Base-by-base conservation (phyloP, 139 green algal genomes). In the Zygnema circumcarinatum region DNA sequence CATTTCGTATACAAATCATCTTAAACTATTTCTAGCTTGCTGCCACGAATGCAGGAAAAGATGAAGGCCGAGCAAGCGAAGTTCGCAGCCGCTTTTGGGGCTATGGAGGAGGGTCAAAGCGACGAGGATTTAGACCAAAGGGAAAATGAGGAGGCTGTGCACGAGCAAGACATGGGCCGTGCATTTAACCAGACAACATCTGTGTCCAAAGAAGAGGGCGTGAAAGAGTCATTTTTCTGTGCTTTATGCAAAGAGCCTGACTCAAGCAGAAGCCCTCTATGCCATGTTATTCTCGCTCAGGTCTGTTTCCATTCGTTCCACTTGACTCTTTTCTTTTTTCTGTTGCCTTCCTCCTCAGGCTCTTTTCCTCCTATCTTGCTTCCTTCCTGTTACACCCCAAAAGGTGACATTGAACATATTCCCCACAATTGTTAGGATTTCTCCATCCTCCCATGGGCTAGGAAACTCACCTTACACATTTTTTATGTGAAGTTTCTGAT, bases 31-130 rank as follows among this genome's bases (percentile, higher is more conserved):
- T n/a, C n/a, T n/a, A n/a, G n/a, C n/a, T n/a, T n/a, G n/a, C n/a
- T n/a, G n/a, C n/a, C n/a, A n/a, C n/a, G n/a, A n/a, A n/a, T n/a
- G 20, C 83, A 88, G 83, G 83, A 41, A 21, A 88, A 88, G 25
- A 89, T 89, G 84, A 76, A 76, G n/a, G 54, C 32, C 74, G 84
- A 39, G 1, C 84, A 89, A 41, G 79, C 29, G 35, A 87, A 33
- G 38, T 89, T 89, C 62, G 84, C 84, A 47, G 84, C 75, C 2
- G 83, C 47, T 31, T 74, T 88, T 29, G 53, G 20, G 16, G 40
- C 36, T 11, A 36, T 25, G 47, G n/a, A 79, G 21, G 76, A 62
- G 33, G 54, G 36, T 11, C 38, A 87, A n/a, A 33, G 1, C 29
- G 54, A 36, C 29, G 22, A 87, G 47, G 36, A 87, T 31, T n/a